Evolutionary conservation across 2,329 filamentous ascomycete species (phyloP).

Genomic region (Penicillium vulpinum): DNA sequence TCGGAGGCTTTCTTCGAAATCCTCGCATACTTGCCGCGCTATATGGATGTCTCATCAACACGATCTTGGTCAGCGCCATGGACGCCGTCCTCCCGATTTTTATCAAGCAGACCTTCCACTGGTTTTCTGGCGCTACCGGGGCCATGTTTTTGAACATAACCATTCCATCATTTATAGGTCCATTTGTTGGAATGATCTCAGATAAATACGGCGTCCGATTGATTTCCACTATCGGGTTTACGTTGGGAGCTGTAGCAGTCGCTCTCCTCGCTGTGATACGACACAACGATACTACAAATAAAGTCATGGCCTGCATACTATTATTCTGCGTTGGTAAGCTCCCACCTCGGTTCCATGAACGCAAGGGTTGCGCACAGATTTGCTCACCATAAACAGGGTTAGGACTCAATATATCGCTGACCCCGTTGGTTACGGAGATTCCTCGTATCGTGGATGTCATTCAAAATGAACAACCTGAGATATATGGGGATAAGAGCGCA

Average conservation of each 20-base stretch:
- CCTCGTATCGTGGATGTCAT: neutral
- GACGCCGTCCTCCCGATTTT: conserved; percentile 3
- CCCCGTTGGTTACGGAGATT: conserved; percentile 5
- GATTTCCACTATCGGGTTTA: neutral
- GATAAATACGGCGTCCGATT: conserved; percentile 4
- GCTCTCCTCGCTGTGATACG: neutral
- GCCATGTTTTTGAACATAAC: conserved; percentile 7
- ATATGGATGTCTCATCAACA: conserved; percentile 8
- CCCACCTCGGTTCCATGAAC: no score
- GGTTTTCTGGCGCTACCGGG: conserved; percentile 5
- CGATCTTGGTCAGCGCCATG: conserved; percentile 1
- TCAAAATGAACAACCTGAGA: neutral
- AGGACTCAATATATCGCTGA: conserved; percentile 5
- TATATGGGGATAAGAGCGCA: neutral
- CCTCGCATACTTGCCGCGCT: neutral
- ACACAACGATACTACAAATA: neutral
- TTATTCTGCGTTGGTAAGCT: conserved; percentile 1
- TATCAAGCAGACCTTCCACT: conserved; percentile 5
- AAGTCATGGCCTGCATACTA: neutral
- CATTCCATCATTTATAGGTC: conserved; percentile 3
- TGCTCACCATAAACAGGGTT: neutral
- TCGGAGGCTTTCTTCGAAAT: conserved; percentile 3
- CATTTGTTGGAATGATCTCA: conserved; percentile 6
- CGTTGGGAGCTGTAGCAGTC: neutral
- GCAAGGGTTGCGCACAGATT: no score